Evolutionary conservation across 2,329 filamentous ascomycete genomes (phyloP), one percentile per base, ranked within the genome.

Genomic region (Ceratocystis huliohia): DNA sequence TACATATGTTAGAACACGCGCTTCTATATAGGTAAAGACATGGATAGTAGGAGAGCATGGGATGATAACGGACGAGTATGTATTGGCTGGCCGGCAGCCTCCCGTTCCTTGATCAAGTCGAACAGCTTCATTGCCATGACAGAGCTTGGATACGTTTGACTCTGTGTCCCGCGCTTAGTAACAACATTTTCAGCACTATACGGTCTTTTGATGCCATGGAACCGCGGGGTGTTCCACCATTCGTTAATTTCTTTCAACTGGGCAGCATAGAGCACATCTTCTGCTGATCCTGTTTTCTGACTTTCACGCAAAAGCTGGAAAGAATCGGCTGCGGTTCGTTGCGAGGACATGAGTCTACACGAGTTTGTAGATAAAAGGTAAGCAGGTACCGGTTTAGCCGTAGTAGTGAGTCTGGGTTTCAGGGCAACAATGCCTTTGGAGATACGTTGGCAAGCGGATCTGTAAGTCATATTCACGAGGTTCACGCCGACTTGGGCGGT

Each of bases 41-140:
- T 41, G 22, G 28, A 30, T 10, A 53, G n/a, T 4, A 22, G 25
- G 48, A 15, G 1, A 28, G 20, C 10, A 53, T 53, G 3, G 17
- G 15, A 30, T 17, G 22, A n/a, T 7, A n/a, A 70, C 85, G 73
- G 79, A 93, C 89, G 92, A 17, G 94, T 97, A 76, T 97, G 93
- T 68, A 97, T 89, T 22, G 94, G 94, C 75, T 96, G 83, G 69
- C 91, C 91, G 72, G 88, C 84, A 48, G 87, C 83, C 59, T 85
- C 83, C 70, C 89, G 83, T 76, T 95, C 87, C 70, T 88, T 87
- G 66, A 99, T 80, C 71, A 97, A 77, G 74, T 95, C 88, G 78
- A 96, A 99, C 4, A 99, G 82, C 78, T 99, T 97, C 73, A 90
- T 83, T 0, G 93, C 94, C 89, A 96, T 96, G 69, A 96, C 78